Conservation (phyloP, 2,329 filamentous ascomycete species). For the Daldinia sp. region DNA sequence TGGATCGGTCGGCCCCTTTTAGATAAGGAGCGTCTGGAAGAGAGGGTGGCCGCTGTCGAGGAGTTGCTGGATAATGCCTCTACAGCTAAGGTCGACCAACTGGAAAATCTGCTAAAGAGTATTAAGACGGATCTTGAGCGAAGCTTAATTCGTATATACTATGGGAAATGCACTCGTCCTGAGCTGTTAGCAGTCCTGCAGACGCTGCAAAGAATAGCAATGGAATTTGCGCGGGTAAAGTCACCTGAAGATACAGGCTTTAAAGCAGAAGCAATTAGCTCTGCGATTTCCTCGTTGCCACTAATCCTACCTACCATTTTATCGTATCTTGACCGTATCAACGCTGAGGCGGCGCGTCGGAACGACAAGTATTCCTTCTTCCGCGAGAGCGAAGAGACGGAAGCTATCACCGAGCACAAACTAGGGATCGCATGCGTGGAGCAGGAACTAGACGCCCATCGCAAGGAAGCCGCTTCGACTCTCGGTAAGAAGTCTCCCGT, state of each 20-base stretch:
- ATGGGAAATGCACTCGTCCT: conserved; percentile 90
- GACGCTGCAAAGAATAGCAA: conserved; percentile 81
- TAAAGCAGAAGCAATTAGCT: conserved; percentile 70
- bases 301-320: conserved; percentile 77
- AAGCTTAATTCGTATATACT: conserved; percentile 93
- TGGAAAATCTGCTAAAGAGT: conserved; percentile 74
- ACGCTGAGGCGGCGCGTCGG: conserved; percentile 78
- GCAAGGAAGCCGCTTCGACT: conserved; percentile 72
- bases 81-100: conserved; percentile 72
- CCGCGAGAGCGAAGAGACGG: conserved; percentile 84
- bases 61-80: conserved; percentile 78
- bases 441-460: conserved; percentile 83
- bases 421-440: conserved; percentile 91
- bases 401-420: conserved; percentile 88
- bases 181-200: conserved; percentile 88
- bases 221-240: conserved; percentile 75
- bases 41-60: conserved; percentile 83
- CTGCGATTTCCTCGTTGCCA: conserved; percentile 79
- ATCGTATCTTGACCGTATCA: conserved; percentile 83
- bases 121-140: conserved; percentile 88
- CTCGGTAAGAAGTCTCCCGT: conserved; percentile 75
- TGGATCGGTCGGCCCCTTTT: conserved; percentile 94
- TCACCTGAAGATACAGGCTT: conserved; percentile 75
- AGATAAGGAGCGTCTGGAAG: conserved; percentile 76
- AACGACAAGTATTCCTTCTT: conserved; percentile 98